Evolutionary conservation across 139 green algal species (phyloP).

Genomic region (Chlamydomonas sphaeroides): DNA sequence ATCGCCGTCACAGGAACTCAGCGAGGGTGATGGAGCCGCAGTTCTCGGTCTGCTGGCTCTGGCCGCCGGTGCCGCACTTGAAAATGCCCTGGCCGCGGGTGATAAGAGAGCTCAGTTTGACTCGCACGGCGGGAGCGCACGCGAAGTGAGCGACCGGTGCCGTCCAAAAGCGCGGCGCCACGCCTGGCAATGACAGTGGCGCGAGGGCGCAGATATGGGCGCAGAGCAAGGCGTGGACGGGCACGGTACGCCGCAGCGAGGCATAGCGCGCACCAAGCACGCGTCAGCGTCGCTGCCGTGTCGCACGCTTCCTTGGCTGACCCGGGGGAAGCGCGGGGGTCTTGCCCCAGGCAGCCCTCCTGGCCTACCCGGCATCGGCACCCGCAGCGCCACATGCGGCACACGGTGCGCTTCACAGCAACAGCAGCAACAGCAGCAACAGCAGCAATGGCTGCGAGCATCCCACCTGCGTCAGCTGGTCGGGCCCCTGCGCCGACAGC

Average conservation of each 20-base stretch:
- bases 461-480: constrained; percentile 52
- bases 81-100: constrained; percentile 37
- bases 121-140: too few species aligned
- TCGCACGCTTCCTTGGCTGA: too few species aligned
- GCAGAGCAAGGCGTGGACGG: too few species aligned
- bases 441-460: neutral
- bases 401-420: too few species aligned
- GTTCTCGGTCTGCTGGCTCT: constrained; percentile 17
- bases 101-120: too few species aligned
- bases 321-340: too few species aligned
- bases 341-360: too few species aligned
- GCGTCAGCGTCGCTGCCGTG: too few species aligned
- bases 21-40: constrained; percentile 43
- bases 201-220: too few species aligned
- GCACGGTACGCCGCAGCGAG: neutral
- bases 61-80: constrained; percentile 51
- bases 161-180: neutral
- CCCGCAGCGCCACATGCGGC: too few species aligned
- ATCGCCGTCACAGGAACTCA: constrained; percentile 53
- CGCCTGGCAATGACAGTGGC: neutral
- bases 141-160: too few species aligned
- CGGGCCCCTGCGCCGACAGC: constrained; percentile 47
- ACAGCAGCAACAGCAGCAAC: neutral
- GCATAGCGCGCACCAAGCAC: neutral
- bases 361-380: too few species aligned